Conservation (phyloP, 305 asterid species). For the Plantago rigida region DNA sequence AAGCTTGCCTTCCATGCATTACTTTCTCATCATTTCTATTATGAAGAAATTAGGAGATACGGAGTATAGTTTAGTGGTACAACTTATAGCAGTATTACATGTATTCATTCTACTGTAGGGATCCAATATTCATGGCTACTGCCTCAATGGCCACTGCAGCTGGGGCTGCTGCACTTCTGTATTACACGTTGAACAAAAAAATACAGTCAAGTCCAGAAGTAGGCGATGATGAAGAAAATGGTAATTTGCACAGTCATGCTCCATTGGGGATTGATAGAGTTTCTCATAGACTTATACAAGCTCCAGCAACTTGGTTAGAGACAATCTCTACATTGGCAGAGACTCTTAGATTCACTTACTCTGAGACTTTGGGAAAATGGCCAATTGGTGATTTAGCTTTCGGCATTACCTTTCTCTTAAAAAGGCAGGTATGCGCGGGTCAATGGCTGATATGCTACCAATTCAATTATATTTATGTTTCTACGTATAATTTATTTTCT, state of each 20-base stretch:
- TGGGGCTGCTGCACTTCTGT: conserved; percentile 96
- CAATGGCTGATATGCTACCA: conserved; percentile 16
- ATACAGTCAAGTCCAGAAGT: conserved; percentile 36
- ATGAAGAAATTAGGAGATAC: background rate
- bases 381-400: conserved; percentile 97
- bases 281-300: conserved; percentile 80
- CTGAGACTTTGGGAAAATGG: conserved; percentile 97
- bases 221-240: conserved; percentile 57
- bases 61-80: background rate
- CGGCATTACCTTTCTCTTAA: conserved; percentile 82
- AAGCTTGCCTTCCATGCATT: conserved; percentile 23
- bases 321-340: conserved; percentile 86
- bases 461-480: background rate
- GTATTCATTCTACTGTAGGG: conserved; percentile 31
- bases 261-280: conserved; percentile 59
- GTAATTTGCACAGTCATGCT: conserved; percentile 33
- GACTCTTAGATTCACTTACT: conserved; percentile 88
- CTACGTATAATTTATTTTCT: background rate
- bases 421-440: conserved; percentile 62
- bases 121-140: conserved; percentile 69
- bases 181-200: conserved; percentile 69
- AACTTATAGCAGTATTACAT: conserved; percentile 15
- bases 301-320: conserved; percentile 95
- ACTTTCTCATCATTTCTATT: conserved; percentile 3
- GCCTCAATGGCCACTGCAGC: conserved; percentile 99